A percentile compares a stretch with the other conserved stretches of the same genome.
Conservation (phyloP, 768 basidiomycete genomes). For the Rickenella mellea region DNA sequence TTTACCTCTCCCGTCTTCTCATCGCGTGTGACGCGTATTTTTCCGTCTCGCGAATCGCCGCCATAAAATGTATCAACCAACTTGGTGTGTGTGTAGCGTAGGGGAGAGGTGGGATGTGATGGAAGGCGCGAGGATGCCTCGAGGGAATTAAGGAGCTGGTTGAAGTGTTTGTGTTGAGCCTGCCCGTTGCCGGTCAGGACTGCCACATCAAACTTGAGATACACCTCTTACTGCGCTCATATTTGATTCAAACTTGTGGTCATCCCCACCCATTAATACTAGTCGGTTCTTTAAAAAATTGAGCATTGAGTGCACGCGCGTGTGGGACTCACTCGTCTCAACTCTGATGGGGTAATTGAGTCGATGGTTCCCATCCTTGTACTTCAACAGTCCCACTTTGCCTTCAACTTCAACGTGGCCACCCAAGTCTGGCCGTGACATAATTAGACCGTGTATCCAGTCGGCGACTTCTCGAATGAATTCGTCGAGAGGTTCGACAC, state of each 20-base stretch:
- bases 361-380: constrained; percentile 45
- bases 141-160: constrained; percentile 77
- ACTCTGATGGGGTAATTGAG: constrained; percentile 63
- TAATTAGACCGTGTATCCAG: constrained; percentile 70
- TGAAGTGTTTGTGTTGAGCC: constrained; percentile 84
- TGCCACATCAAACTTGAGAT: too few relatives aligned
- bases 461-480: constrained; percentile 89
- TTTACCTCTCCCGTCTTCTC: constrained; percentile 60
- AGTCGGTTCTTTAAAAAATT: not conserved
- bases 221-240: constrained; percentile 27
- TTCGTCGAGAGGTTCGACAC: constrained; percentile 86
- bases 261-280: constrained; percentile 32
- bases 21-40: constrained; percentile 79
- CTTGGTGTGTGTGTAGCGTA: constrained; percentile 69
- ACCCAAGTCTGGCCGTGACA: constrained; percentile 33
- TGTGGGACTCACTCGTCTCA: constrained; percentile 64
- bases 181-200: constrained; percentile 23
- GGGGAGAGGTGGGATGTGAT: constrained; percentile 40
- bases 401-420: constrained; percentile 81
- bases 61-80: constrained; percentile 75
- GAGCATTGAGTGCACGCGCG: not conserved
- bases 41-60: constrained; percentile 32
- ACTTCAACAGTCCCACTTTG: constrained; percentile 72
- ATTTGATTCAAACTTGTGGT: constrained; percentile 81
- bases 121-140: constrained; percentile 47